Evolutionary conservation across 805 yeast genomes (phyloP), one percentile per base, ranked within the genome.

Genomic region (Candida ovalis): DNA sequence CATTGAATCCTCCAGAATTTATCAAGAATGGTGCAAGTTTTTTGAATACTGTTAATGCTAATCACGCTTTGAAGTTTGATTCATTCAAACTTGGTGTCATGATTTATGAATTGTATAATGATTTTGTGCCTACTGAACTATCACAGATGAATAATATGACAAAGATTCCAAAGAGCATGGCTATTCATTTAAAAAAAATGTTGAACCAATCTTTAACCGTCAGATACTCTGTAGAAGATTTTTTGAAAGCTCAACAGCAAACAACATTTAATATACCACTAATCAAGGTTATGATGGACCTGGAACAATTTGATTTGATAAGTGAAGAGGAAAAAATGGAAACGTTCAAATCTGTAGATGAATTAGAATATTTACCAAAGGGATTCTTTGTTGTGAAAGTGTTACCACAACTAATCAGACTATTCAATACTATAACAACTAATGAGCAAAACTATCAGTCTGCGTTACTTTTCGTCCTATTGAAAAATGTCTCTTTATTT

Each of bases 361-460:
- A 58, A 3, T 60, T 70, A 33, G 64, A 69, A 30, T 76, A 88
- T 62, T 30, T 64, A 1, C 65, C 67, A 2, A 48, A 75, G 43
- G 72, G 87, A 55, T 69, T 81, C 62, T 60, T 88, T 33, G 82
- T 81, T 37, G 69, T 77, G 49, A 76, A 77, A 51, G 66, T 89
- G 9, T 64, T 91, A n/a, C 96, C 97, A 0, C 89, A 86, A 56
- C 67, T 91, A 13, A 68, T 75, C 8, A 61, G 62, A 2, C 77
- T 80, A 49, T 80, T 71, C 57, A 60, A 64, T 28, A 30, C 48
- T 4, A 33, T 48, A 13, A 56, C 50, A 1, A 39, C 50, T 13
- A 59, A 58, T 38, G 62, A 59, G 22, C 48, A 54, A 15, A 61
- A 54, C 27, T 50, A 50, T 12, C 63, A 58, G 44, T 58, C 68